These are phyloP conservation scores for Pichia paraexigua DNA, from an alignment of 805 yeast species.

Conservation along the genomic window DNA sequence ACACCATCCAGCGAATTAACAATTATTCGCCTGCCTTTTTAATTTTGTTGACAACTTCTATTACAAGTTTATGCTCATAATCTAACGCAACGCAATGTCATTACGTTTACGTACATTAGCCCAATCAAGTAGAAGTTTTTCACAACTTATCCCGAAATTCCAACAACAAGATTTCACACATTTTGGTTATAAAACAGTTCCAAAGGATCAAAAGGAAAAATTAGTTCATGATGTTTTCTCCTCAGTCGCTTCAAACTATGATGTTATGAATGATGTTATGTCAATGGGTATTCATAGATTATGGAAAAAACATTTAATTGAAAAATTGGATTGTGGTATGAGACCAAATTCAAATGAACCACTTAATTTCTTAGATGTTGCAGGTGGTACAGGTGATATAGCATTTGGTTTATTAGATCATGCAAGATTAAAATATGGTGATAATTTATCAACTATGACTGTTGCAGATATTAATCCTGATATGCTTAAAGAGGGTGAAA, in stretches of 20 bases:
- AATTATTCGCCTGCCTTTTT: neutral
- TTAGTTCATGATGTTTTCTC: conserved; percentile 83
- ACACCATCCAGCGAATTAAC: neutral
- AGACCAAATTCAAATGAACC: conserved; percentile 76
- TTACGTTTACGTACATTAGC: neutral
- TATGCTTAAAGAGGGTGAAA: conserved; percentile 89
- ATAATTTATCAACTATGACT: conserved; percentile 71
- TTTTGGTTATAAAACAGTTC: conserved; percentile 83
- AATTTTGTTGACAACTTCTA: neutral
- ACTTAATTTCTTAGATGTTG: conserved; percentile 85
- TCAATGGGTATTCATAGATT: conserved; percentile 89
- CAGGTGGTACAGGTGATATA: conserved; percentile 98
- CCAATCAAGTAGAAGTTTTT: conserved; percentile 9
- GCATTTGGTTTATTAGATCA: conserved; percentile 93
- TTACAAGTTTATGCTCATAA: neutral
- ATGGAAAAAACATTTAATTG: conserved; percentile 90
- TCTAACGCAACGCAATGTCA: neutral
- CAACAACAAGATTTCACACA: conserved; percentile 46
- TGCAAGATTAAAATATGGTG: conserved; percentile 72
- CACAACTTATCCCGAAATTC: conserved; percentile 5
- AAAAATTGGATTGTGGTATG: conserved; percentile 84
- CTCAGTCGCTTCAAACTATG: conserved; percentile 90
- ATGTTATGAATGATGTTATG: conserved; percentile 97
- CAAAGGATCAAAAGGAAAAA: conserved; percentile 71
- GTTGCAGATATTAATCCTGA: conserved; percentile 93